Conservation (phyloP, 1,284 basidiomycete species). For the Mycosarcoma maydis region DNA sequence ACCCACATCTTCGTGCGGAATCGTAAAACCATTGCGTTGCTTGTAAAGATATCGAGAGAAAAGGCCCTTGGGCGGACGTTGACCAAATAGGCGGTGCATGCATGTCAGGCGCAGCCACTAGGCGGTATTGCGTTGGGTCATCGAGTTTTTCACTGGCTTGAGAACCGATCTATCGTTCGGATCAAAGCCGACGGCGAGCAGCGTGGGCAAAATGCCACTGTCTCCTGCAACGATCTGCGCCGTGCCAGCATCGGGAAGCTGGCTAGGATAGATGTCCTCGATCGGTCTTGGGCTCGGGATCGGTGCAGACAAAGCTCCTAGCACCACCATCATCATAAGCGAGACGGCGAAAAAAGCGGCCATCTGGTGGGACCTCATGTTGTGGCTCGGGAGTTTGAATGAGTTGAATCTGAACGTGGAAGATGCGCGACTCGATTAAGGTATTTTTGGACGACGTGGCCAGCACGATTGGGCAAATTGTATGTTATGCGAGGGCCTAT, state of each 20-base stretch:
- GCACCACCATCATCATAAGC: not conserved
- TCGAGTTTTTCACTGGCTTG: too few relatives aligned
- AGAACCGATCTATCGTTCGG: conserved; percentile 27
- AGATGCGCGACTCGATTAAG: not conserved
- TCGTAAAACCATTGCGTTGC: too few relatives aligned
- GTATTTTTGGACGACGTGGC: conserved; percentile 5
- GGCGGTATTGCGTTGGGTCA: too few relatives aligned
- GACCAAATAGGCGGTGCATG: too few relatives aligned
- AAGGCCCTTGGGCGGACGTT: too few relatives aligned
- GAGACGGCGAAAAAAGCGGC: not conserved
- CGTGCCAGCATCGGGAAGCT: conserved; percentile 12
- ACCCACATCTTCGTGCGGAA: too few relatives aligned
- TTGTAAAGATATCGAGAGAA: too few relatives aligned
- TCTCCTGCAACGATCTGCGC: conserved; percentile 5
- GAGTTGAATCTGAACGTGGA: not conserved
- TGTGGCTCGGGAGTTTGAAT: not conserved
- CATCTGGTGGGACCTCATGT: conserved; percentile 18
- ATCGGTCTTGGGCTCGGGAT: conserved; percentile 33
- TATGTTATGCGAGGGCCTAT: too few relatives aligned
- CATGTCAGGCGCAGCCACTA: too few relatives aligned
- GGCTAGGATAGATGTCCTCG: conserved; percentile 32
- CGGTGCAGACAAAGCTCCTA: conserved; percentile 5
- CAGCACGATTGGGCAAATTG: not conserved
- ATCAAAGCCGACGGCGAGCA: conserved; percentile 17
- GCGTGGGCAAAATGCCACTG: conserved; percentile 1